phyloP scores from a whole-genome alignment of 345 rosid species.

The Noccaea caerulescens region DNA sequence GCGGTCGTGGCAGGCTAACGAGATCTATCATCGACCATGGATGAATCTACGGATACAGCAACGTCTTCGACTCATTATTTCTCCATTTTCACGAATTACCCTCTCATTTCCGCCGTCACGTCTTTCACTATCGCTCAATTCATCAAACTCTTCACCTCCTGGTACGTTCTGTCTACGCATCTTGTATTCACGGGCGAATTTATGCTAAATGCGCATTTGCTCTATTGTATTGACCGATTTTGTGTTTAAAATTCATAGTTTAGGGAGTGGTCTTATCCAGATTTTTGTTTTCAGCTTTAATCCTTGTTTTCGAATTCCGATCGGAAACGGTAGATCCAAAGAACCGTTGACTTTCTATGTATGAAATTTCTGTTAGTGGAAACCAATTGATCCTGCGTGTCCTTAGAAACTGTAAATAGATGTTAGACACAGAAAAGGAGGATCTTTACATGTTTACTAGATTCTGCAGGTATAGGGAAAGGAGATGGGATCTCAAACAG shows the following conservation, averaged over 20 bases:
- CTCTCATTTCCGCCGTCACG: slow-evolving; percentile 65
- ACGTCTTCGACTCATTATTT: slow-evolving; percentile 47
- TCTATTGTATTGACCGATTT: not conserved
- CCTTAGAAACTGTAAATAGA: not conserved
- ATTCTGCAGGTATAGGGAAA: slow-evolving; percentile 69
- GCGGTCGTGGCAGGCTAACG: not conserved
- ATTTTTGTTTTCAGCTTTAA: not conserved
- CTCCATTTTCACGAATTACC: slow-evolving; percentile 61
- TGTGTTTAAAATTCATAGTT: slow-evolving; percentile 4
- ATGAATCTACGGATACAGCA: slow-evolving; percentile 39
- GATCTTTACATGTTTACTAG: not conserved
- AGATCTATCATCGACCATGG: slow-evolving; percentile 43
- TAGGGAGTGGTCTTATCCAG: slow-evolving; percentile 1
- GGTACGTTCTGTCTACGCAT: slow-evolving; percentile 48
- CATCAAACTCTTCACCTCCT: slow-evolving; percentile 72
- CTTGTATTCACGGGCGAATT: not conserved
- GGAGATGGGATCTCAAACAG: slow-evolving; percentile 72
- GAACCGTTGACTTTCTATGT: slow-evolving; percentile 13
- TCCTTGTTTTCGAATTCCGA: not conserved
- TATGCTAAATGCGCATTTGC: no score
- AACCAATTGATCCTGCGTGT: not conserved
- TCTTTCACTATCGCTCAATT: slow-evolving; percentile 72
- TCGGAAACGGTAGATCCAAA: not conserved
- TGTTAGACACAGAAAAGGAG: not conserved
- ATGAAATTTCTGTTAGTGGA: not conserved